A percentile compares a stretch with the other conserved stretches of the same genome.
Conservation (phyloP, 768 basidiomycete species). For the Boletus subparvulus region DNA sequence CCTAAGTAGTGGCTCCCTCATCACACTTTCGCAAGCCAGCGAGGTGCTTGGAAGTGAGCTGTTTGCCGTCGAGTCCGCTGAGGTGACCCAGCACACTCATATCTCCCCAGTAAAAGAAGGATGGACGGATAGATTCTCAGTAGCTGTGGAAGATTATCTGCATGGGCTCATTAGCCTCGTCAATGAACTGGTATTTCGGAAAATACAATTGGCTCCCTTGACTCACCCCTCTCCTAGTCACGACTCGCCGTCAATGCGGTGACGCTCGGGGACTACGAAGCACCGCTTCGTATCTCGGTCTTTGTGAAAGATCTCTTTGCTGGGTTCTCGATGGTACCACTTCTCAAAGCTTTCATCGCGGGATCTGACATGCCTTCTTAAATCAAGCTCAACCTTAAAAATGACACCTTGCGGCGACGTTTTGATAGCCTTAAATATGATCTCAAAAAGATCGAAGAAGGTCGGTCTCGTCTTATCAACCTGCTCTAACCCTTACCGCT, state of each 20-base stretch:
- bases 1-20: conserved; percentile 54
- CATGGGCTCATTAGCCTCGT: conserved; percentile 76
- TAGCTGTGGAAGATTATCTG: conserved; percentile 78
- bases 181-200: conserved; percentile 64
- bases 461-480: conserved; percentile 35
- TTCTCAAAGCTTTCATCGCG: not conserved
- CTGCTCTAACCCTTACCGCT: not conserved
- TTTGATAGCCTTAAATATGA: conserved; percentile 86
- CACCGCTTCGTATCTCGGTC: conserved; percentile 71
- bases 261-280: conserved; percentile 78
- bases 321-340: conserved; percentile 76
- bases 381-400: conserved; percentile 75
- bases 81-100: conserved; percentile 4
- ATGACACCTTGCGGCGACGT: conserved; percentile 69
- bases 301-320: conserved; percentile 81
- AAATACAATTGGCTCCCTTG: not conserved
- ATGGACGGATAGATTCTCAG: conserved; percentile 62
- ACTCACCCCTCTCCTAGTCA: conserved; percentile 47
- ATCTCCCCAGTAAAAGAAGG: conserved; percentile 57
- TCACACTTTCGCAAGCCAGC: conserved; percentile 52
- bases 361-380: conserved; percentile 2
- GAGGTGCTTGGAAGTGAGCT: conserved; percentile 67
- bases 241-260: conserved; percentile 78
- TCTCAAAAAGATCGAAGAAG: conserved; percentile 88
- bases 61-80: conserved; percentile 1